A percentile compares a stretch with the other conserved stretches of the same genome.
Evolutionary conservation across 2,329 filamentous ascomycete species (phyloP).

Genomic region (Hawksworthiomyces lignivorus): DNA sequence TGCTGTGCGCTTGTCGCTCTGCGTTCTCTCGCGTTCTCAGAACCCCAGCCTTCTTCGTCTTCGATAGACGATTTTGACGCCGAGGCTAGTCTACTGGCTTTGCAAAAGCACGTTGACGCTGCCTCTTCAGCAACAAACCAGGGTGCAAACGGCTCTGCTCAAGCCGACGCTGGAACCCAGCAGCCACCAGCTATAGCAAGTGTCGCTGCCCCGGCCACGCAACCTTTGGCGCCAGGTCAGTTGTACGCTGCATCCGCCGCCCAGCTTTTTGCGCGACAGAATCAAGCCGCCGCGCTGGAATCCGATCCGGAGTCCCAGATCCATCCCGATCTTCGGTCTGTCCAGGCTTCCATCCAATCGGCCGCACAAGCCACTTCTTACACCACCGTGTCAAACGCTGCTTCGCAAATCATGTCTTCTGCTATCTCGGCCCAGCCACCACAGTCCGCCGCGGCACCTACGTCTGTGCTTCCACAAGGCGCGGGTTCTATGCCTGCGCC

Average conservation of each 20-base stretch:
- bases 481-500: too few relatives aligned
- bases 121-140: neutral
- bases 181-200: neutral
- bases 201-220: neutral
- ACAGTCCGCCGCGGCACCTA: too few relatives aligned
- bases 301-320: slow-evolving; percentile 11
- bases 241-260: slow-evolving; percentile 8
- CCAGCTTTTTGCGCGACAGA: neutral
- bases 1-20: neutral
- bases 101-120: slow-evolving; percentile 13
- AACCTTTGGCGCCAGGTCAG: neutral
- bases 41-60: neutral
- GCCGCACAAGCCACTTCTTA: too few relatives aligned
- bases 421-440: too few relatives aligned
- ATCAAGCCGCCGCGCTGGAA: neutral
- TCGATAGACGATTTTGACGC: slow-evolving; percentile 4
- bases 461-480: too few relatives aligned
- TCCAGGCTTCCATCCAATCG: neutral
- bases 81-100: slow-evolving; percentile 10
- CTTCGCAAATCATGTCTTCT: slow-evolving; percentile 7
- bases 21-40: neutral
- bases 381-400: neutral
- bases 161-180: slow-evolving; percentile 1
- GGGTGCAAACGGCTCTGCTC: neutral
- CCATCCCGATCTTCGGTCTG: slow-evolving; percentile 12